These are phyloP conservation scores for Cryptococcus hybrid DNA, from an alignment of 1,284 basidiomycete genomes.

Conservation along the genomic window DNA sequence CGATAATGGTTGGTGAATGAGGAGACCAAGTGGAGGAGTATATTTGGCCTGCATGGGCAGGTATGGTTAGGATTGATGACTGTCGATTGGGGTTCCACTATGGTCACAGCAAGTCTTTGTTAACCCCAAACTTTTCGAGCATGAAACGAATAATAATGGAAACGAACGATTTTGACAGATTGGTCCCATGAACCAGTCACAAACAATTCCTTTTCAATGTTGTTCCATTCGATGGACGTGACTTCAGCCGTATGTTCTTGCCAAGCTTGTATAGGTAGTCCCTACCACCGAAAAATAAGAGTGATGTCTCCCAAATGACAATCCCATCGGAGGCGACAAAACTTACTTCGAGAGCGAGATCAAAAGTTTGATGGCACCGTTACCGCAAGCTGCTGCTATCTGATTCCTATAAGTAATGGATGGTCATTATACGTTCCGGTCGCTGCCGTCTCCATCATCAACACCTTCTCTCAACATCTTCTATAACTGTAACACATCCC, in stretches of 20 bases:
- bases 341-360: conserved; percentile 78
- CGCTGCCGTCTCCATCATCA: conserved; percentile 41
- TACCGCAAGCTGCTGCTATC: conserved; percentile 81
- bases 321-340: neutral
- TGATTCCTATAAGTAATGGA: conserved; percentile 57
- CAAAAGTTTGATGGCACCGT: conserved; percentile 89
- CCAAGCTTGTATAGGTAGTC: conserved; percentile 78
- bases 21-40: conserved; percentile 91
- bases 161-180: conserved; percentile 75
- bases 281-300: conserved; percentile 15
- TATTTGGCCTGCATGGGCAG: conserved; percentile 62
- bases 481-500: no score
- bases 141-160: neutral
- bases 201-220: conserved; percentile 87
- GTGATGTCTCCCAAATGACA: neutral
- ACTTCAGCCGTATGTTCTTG: conserved; percentile 91
- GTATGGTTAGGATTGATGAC: conserved; percentile 73
- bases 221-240: conserved; percentile 97
- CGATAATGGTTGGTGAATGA: conserved; percentile 75
- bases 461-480: conserved; percentile 11
- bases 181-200: conserved; percentile 92
- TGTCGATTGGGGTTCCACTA: conserved; percentile 86
- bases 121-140: neutral
- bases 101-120: neutral
- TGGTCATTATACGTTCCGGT: no score